Conservation (phyloP, 2,329 filamentous ascomycete species). For the Nothomitra cinnamomea region DNA sequence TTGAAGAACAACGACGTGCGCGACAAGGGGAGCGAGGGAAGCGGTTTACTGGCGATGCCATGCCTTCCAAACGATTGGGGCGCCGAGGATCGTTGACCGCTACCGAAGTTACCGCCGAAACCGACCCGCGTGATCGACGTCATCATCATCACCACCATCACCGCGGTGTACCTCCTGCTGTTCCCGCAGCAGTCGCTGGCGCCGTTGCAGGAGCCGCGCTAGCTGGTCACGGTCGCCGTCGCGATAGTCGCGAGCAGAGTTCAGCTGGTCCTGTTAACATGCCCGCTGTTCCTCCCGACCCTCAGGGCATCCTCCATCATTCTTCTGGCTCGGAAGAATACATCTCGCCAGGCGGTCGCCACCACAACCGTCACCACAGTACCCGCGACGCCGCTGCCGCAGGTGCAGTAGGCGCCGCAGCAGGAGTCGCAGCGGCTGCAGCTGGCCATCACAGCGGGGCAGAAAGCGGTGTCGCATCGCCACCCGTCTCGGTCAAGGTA, state of each 20-base stretch:
- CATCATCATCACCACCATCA: constrained; percentile 1
- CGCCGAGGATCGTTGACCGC: constrained; percentile 8
- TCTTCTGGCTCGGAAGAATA: constrained; percentile 7
- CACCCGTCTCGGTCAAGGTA: constrained; percentile 44
- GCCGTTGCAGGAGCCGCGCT: neutral
- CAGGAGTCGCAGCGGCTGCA: neutral
- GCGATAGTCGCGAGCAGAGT: neutral
- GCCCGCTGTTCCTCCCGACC: neutral
- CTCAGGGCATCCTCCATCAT: constrained; percentile 2
- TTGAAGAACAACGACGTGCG: constrained; percentile 34
- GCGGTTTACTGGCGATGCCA: constrained; percentile 52
- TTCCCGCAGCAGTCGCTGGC: neutral
- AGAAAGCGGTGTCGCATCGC: constrained; percentile 18
- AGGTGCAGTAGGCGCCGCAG: neutral
- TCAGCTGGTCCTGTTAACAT: neutral
- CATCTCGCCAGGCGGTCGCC: constrained; percentile 4
- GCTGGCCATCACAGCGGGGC: constrained; percentile 11
- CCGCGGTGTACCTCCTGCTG: constrained; percentile 6
- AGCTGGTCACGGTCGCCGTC: neutral
- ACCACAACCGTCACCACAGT: constrained; percentile 4
- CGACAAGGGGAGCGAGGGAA: constrained; percentile 39
- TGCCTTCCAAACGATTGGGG: constrained; percentile 18
- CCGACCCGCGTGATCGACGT: neutral
- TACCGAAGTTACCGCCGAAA: constrained; percentile 1
- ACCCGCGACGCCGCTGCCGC: neutral